Base-by-base conservation (phyloP, 768 basidiomycete species). In the Tricholoma terreum region DNA sequence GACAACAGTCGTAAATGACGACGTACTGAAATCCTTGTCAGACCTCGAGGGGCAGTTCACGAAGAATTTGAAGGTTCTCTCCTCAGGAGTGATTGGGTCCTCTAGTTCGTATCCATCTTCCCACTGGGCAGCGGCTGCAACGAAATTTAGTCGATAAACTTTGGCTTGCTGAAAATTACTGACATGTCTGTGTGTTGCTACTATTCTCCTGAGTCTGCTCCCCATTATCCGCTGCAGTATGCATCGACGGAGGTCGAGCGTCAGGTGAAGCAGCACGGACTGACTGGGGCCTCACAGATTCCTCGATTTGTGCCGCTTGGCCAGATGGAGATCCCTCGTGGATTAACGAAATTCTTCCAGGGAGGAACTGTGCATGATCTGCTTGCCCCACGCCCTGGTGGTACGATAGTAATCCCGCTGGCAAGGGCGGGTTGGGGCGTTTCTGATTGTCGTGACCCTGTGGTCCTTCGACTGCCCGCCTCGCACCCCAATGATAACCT, bases 71-170 rank as follows among this genome's bases (percentile, higher is more conserved):
- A 43, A 43, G 22, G 35, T 17, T 35, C 6, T 33, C 4, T 17
- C 46, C 17, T 6, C 19, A 4, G 34, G 35, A 17, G 8, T 11
- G 19, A 21, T 19, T 27, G 30, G 17, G n/a, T 62, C 62, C 10
- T 64, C 60, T 57, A 60, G 60, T 35, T 63, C 70, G 40, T 69
- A 71, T n/a, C 33, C 50, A 14, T 67, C 66, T 59, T 71, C 68
- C 68, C 70, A 69, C 15, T 51, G 22, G 10, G 15, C 19, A 11
- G 53, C 49, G 50, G 27, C 46, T 49, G 10, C 46, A 4, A 31
- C 46, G 30, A n/a, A 2, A 17, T 31, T 49, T n/a, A 49, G 46
- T 15, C n/a, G 6, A 17, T 10, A 17, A 5, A 31, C 15, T 15
- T 49, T 27, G 27, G 15, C 27, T 17, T 1, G n/a, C 27, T 31